These are phyloP conservation scores for Orobanche coerulescens DNA, from an alignment of 257 asterid genomes.

Conservation along the genomic window DNA sequence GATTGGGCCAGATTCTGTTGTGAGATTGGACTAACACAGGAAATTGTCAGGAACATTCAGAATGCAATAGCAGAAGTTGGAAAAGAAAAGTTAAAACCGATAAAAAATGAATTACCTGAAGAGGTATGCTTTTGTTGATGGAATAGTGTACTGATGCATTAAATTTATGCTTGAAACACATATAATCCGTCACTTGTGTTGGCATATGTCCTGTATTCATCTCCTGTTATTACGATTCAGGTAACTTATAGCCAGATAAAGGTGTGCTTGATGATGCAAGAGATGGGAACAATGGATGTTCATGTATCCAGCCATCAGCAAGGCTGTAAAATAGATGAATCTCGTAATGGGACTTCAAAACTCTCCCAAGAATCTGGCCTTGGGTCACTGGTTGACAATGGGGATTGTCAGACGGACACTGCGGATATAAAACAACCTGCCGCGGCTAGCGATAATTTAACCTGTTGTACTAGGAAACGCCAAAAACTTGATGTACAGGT, in stretches of 20 bases:
- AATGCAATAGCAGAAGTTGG: slow-evolving; percentile 57
- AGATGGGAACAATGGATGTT: slow-evolving; percentile 36
- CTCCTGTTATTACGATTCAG: slow-evolving; percentile 31
- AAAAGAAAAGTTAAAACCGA: slow-evolving; percentile 71
- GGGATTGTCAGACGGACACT: slow-evolving; percentile 7
- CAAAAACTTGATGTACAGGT: slow-evolving; percentile 38
- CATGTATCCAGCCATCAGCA: slow-evolving; percentile 27
- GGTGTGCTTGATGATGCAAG: slow-evolving; percentile 51
- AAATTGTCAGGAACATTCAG: slow-evolving; percentile 38
- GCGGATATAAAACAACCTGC: slow-evolving; percentile 12
- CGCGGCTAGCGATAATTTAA: slow-evolving; percentile 22
- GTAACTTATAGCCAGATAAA: slow-evolving; percentile 64
- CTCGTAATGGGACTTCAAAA: slow-evolving; percentile 24
- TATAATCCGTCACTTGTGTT: not conserved
- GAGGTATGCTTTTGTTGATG: slow-evolving; percentile 44
- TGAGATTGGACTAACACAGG: slow-evolving; percentile 58
- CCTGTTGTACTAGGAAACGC: slow-evolving; percentile 37
- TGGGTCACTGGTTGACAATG: slow-evolving; percentile 16
- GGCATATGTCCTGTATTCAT: not conserved
- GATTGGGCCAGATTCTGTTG: slow-evolving; percentile 69
- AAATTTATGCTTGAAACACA: not conserved
- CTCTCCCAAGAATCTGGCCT: slow-evolving; percentile 13
- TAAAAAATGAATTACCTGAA: slow-evolving; percentile 78
- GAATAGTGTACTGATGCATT: slow-evolving; percentile 11
- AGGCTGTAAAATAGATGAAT: slow-evolving; percentile 24